Evolutionary conservation across 768 basidiomycete species (phyloP), one percentile per base, ranked within the genome.

Genomic region (Steccherinum ochraceum): DNA sequence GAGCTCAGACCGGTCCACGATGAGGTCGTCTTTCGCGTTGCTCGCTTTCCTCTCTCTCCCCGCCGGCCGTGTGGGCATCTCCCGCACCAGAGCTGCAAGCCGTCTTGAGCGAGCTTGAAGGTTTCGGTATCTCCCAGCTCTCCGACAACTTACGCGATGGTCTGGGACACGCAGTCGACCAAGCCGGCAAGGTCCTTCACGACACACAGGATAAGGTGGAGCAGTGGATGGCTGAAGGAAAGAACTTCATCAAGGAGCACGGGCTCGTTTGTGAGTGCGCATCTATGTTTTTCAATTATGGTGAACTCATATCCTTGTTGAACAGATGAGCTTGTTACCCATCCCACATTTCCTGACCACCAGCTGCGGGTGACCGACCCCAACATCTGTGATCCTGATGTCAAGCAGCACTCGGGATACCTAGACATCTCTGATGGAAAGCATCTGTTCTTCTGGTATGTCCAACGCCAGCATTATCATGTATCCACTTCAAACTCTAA

Each of bases 201-300:
- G 66, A 72, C 49, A 51, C 56, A 24, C 46, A 58, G 46, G 42
- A 58, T 51, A 76, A 74, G 49, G 57, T 80, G 51, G 71, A 84
- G 69, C 75, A 76, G 56, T 89, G 84, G 86, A 60, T 69, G 24
- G 75, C 83, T 49, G 67, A 78, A 20, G 86, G 84, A 18, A 78
- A 72, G 63, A 71, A 84, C 58, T 89, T 78, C 59, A 73, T 89
- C 50, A 78, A 81, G 63, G 78, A 89, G 69, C 75, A 86, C 46
- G 82, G 77, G n/a, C 58, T 90, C 25, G 68, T 78, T 40, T 91
- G 89, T 91, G 59, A 67, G 85, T 73, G 5, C 5, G 10, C 5
- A 11, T 20, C 46, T n/a, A 4, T 2, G 16, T 49, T 13, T 12
- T 30, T 5, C 25, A 26, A 4, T 44, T 11, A 30, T 44, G 3